Evolutionary conservation across 495 filamentous ascomycete genomes (phyloP).

Genomic region (Hypoxylon intermedium): DNA sequence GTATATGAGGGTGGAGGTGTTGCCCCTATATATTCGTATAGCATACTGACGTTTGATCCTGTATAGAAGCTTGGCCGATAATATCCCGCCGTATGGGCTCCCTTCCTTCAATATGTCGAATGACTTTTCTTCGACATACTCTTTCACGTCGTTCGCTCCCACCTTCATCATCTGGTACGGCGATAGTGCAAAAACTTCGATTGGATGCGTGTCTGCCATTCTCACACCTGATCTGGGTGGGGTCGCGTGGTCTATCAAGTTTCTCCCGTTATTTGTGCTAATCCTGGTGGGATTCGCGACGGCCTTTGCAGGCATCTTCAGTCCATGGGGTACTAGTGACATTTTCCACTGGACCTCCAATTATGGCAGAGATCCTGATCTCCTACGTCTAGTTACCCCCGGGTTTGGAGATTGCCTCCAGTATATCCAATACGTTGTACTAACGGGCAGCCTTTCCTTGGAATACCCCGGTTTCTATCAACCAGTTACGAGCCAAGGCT

Average conservation of each 20-base stretch:
- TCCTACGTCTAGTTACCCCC: constrained; percentile 90
- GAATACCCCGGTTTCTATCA: constrained; percentile 95
- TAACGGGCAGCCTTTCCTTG: constrained; percentile 84
- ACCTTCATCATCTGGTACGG: constrained; percentile 78
- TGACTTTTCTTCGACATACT: constrained; percentile 79
- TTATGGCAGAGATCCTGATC: constrained; percentile 90
- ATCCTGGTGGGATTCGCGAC: constrained; percentile 82
- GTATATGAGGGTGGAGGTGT: not conserved
- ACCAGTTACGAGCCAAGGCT: constrained; percentile 81
- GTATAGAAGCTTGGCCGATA: constrained; percentile 1
- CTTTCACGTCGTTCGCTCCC: constrained; percentile 79
- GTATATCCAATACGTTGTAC: constrained; percentile 91
- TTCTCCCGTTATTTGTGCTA: constrained; percentile 78
- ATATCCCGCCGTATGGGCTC: constrained; percentile 52
- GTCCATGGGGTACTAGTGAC: constrained; percentile 91
- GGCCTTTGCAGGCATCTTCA: constrained; percentile 81
- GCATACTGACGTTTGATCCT: constrained; percentile 9
- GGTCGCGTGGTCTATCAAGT: constrained; percentile 73
- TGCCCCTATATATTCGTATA: constrained; percentile 2
- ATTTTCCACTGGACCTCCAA: constrained; percentile 94
- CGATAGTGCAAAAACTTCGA: constrained; percentile 61
- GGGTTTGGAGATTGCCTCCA: constrained; percentile 97
- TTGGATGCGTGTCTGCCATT: constrained; percentile 80
- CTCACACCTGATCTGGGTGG: constrained; percentile 78
- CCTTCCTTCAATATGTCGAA: constrained; percentile 77